A percentile compares a stretch with the other conserved stretches of the same genome.
Conservation (phyloP, 345 rosid genomes). For the Arabidopsis arenosa region DNA sequence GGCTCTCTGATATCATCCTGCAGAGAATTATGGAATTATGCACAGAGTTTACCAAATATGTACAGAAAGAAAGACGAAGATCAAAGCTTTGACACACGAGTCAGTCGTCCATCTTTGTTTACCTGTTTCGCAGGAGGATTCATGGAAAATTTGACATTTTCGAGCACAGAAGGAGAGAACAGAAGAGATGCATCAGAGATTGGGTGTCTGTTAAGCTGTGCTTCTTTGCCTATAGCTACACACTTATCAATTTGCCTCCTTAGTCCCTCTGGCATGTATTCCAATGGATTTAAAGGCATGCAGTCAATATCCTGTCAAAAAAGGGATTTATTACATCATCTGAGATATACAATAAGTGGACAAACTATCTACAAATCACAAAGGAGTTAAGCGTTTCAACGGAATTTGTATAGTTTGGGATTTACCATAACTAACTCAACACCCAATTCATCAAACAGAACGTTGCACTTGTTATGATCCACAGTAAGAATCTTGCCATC, state of each 20-base stretch:
- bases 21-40: slow-evolving; percentile 21
- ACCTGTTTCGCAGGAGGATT: slow-evolving; percentile 38
- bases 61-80: slow-evolving; percentile 9
- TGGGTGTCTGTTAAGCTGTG: slow-evolving; percentile 52
- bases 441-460: slow-evolving; percentile 86
- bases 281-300: slow-evolving; percentile 88
- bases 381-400: slow-evolving; percentile 1
- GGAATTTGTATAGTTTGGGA: slow-evolving; percentile 11
- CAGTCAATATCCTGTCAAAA: slow-evolving; percentile 85
- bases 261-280: slow-evolving; percentile 85
- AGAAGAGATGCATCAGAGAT: slow-evolving; percentile 48
- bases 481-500: slow-evolving; percentile 88
- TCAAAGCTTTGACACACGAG: slow-evolving; percentile 17
- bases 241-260: slow-evolving; percentile 61
- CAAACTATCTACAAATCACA: not conserved
- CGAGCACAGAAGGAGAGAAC: slow-evolving; percentile 51
- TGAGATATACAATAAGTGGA: slow-evolving; percentile 1
- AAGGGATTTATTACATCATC: slow-evolving; percentile 25
- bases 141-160: slow-evolving; percentile 21
- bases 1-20: slow-evolving; percentile 34
- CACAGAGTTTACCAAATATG: slow-evolving; percentile 9
- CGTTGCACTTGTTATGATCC: slow-evolving; percentile 74
- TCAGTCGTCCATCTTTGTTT: slow-evolving; percentile 24
- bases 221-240: slow-evolving; percentile 49
- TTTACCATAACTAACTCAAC: slow-evolving; percentile 87